These are phyloP conservation scores for Calophaca sinica DNA, from an alignment of 306 rosid genomes.

Conservation along the genomic window DNA sequence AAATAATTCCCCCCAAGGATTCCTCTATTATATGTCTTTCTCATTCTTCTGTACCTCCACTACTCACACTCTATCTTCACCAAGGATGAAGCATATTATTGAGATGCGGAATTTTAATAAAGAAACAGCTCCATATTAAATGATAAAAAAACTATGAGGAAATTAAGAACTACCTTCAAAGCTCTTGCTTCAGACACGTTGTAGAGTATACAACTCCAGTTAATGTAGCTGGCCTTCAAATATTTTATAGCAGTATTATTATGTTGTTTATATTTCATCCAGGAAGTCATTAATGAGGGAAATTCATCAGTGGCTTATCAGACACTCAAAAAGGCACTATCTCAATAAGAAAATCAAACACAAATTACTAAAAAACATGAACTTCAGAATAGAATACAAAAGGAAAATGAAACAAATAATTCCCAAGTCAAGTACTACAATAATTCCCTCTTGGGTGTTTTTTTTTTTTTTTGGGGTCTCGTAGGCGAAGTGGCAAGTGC, in stretches of 20 bases:
- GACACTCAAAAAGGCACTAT: slow-evolving; percentile 39
- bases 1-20: slow-evolving; percentile 23
- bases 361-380: neutral
- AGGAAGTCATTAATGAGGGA: slow-evolving; percentile 34
- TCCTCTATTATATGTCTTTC: neutral
- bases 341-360: slow-evolving; percentile 34
- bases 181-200: slow-evolving; percentile 35
- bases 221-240: slow-evolving; percentile 44
- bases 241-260: slow-evolving; percentile 35
- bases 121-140: slow-evolving; percentile 10
- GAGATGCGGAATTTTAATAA: slow-evolving; percentile 32
- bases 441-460: slow-evolving; percentile 33
- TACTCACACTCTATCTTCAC: slow-evolving; percentile 6
- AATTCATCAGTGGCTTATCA: slow-evolving; percentile 27
- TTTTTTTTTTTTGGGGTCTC: too few relatives aligned
- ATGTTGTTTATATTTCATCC: too few relatives aligned
- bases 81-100: slow-evolving; percentile 33
- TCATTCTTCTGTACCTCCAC: slow-evolving; percentile 1
- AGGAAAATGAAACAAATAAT: slow-evolving; percentile 18
- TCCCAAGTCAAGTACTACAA: slow-evolving; percentile 37
- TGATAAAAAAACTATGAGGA: slow-evolving; percentile 13
- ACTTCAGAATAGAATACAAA: neutral
- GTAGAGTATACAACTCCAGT: slow-evolving; percentile 38
- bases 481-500: too few relatives aligned
- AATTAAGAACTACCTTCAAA: slow-evolving; percentile 19